Evolutionary conservation across 2,329 filamentous ascomycete species (phyloP).

Genomic region (Paracoccidioides brasiliensis): DNA sequence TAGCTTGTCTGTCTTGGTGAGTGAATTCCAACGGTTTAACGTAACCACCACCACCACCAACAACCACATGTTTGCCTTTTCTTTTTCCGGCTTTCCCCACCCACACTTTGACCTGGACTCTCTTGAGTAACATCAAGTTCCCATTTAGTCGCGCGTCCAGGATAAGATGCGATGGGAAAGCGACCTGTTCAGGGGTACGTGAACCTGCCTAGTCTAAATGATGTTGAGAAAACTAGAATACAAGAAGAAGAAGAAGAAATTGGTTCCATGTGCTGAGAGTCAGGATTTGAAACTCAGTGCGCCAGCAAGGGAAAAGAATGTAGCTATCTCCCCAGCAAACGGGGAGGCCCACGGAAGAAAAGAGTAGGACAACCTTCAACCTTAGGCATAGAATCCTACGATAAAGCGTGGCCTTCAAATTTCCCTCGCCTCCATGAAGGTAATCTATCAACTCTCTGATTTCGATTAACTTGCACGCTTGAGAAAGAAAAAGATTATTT

Average conservation of each 20-base stretch:
- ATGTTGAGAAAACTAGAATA: neutral
- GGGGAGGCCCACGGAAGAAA: constrained; percentile 32
- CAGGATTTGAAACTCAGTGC: constrained; percentile 19
- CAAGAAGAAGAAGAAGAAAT: too few species aligned
- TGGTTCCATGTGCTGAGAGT: neutral
- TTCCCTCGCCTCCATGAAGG: constrained; percentile 11
- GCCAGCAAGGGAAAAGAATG: constrained; percentile 28
- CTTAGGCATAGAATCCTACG: constrained; percentile 1
- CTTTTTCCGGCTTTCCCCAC: constrained; percentile 4
- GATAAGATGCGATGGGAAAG: constrained; percentile 33
- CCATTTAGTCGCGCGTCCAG: constrained; percentile 28
- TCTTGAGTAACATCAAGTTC: constrained; percentile 2
- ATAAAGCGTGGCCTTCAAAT: constrained; percentile 5
- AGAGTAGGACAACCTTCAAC: constrained; percentile 12
- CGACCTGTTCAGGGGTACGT: constrained; percentile 32
- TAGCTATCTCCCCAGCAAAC: constrained; percentile 32
- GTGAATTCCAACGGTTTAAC: constrained; percentile 5
- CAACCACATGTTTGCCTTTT: neutral
- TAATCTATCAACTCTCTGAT: constrained; percentile 4
- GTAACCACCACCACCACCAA: too few species aligned
- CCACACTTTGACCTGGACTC: constrained; percentile 1
- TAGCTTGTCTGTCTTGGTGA: constrained; percentile 33
- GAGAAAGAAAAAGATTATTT: neutral
- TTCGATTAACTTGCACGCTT: neutral
- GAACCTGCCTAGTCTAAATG: constrained; percentile 5